Evolutionary conservation across 2,329 filamentous ascomycete genomes (phyloP).

Genomic region (Dactylellina haptotyla): DNA sequence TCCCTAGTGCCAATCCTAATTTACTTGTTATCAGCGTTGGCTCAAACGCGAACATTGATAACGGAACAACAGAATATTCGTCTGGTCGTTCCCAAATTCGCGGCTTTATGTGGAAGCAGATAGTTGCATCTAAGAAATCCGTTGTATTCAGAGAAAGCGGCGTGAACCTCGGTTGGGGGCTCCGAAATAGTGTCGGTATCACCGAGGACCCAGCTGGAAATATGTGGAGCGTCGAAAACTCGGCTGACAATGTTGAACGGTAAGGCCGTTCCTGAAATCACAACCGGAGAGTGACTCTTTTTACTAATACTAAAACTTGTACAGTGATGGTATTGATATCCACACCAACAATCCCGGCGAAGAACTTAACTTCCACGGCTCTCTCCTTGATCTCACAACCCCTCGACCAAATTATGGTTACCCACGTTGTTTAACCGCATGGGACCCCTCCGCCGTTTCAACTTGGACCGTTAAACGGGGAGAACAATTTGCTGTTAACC

Average conservation of each 20-base stretch:
- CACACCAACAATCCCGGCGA: conserved; percentile 75
- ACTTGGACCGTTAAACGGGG: conserved; percentile 63
- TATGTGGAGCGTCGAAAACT: conserved; percentile 75
- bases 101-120: conserved; percentile 66
- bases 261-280: not conserved
- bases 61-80: conserved; percentile 64
- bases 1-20: conserved; percentile 66
- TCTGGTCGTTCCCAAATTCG: conserved; percentile 75
- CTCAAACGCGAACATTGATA: conserved; percentile 72
- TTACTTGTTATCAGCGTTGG: conserved; percentile 74
- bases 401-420: conserved; percentile 72
- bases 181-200: conserved; percentile 77
- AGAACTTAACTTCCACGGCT: conserved; percentile 77
- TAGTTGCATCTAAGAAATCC: conserved; percentile 62
- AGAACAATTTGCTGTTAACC: conserved; percentile 66
- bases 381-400: conserved; percentile 64
- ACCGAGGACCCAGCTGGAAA: conserved; percentile 69
- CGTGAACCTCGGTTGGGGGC: conserved; percentile 72
- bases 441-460: conserved; percentile 68
- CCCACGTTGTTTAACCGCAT: conserved; percentile 74
- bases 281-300: not conserved
- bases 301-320: not conserved
- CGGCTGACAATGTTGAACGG: conserved; percentile 70
- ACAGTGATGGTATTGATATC: conserved; percentile 68
- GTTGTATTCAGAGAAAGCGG: conserved; percentile 66